These are phyloP conservation scores for Phoma herbarum DNA, from an alignment of 2,329 filamentous ascomycete genomes.

Conservation along the genomic window DNA sequence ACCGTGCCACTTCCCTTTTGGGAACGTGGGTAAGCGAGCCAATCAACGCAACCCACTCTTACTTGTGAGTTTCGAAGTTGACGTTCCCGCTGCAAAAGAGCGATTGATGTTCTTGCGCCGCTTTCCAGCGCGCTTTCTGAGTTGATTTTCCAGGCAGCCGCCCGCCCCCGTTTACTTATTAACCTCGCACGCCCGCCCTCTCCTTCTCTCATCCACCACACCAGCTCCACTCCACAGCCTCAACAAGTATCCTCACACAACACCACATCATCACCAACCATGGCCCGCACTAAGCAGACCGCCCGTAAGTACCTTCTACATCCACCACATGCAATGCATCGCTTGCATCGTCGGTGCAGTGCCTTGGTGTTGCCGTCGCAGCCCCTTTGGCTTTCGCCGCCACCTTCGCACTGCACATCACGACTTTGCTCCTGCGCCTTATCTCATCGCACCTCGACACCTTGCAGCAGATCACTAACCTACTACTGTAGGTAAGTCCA, in stretches of 20 bases:
- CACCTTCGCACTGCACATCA: conserved; percentile 26
- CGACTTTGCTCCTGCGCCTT: conserved; percentile 19
- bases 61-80: conserved; percentile 36
- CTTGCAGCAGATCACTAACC: conserved; percentile 39
- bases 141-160: conserved; percentile 49
- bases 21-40: conserved; percentile 36
- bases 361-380: conserved; percentile 26
- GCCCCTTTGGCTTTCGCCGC: conserved; percentile 23
- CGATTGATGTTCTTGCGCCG: conserved; percentile 41
- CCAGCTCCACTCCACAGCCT: conserved; percentile 39
- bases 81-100: conserved; percentile 33
- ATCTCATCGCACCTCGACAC: conserved; percentile 15
- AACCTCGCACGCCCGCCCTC: conserved; percentile 48
- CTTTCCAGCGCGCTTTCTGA: conserved; percentile 37
- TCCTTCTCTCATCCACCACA: conserved; percentile 50
- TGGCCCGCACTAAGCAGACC: conserved; percentile 66
- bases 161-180: conserved; percentile 50
- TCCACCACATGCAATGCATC: conserved; percentile 18
- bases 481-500: conserved; percentile 70
- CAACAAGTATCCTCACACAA: conserved; percentile 17
- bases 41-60: conserved; percentile 26
- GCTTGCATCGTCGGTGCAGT: conserved; percentile 33
- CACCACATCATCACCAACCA: conserved; percentile 38
- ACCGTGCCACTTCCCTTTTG: conserved; percentile 40
- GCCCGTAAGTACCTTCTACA: conserved; percentile 58